A percentile compares a stretch with the other conserved stretches of the same genome.
Evolutionary conservation across 129 eudicot genomes (phyloP).

Genomic region (Heracleum sosnowskyi): DNA sequence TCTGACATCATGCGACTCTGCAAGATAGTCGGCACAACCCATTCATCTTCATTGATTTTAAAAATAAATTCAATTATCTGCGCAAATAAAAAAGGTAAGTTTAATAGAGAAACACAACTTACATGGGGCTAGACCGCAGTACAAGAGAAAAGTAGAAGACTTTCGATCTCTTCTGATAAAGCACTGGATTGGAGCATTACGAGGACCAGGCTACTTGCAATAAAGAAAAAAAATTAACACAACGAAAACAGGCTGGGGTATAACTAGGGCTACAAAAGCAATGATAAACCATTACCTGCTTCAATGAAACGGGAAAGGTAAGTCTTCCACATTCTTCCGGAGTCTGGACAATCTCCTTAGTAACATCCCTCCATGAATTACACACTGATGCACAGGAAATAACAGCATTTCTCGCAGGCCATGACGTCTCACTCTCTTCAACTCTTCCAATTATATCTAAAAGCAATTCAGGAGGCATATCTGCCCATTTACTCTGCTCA

Average conservation of each 20-base stretch:
- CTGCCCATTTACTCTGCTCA: slow-evolving; percentile 86
- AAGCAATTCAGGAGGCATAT: slow-evolving; percentile 87
- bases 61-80: neutral
- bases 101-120: slow-evolving; percentile 31
- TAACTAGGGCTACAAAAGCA: neutral
- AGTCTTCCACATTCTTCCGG: slow-evolving; percentile 82
- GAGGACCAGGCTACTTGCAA: slow-evolving; percentile 78
- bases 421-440: slow-evolving; percentile 75
- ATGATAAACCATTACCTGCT: slow-evolving; percentile 47
- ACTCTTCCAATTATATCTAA: slow-evolving; percentile 78
- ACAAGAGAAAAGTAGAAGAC: slow-evolving; percentile 57
- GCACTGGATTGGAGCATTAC: slow-evolving; percentile 80
- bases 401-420: slow-evolving; percentile 86
- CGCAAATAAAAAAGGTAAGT: neutral
- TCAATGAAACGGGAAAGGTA: slow-evolving; percentile 91
- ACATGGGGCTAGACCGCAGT: slow-evolving; percentile 81
- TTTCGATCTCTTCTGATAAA: slow-evolving; percentile 83
- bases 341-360: slow-evolving; percentile 89
- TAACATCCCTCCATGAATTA: slow-evolving; percentile 88
- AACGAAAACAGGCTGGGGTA: neutral
- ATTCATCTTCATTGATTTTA: neutral
- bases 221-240: neutral
- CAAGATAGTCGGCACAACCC: neutral
- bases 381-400: slow-evolving; percentile 89
- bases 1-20: neutral